These are phyloP conservation scores for Cordyceps sp. DNA, from an alignment of 2,329 filamentous ascomycete species.

Conservation along the genomic window DNA sequence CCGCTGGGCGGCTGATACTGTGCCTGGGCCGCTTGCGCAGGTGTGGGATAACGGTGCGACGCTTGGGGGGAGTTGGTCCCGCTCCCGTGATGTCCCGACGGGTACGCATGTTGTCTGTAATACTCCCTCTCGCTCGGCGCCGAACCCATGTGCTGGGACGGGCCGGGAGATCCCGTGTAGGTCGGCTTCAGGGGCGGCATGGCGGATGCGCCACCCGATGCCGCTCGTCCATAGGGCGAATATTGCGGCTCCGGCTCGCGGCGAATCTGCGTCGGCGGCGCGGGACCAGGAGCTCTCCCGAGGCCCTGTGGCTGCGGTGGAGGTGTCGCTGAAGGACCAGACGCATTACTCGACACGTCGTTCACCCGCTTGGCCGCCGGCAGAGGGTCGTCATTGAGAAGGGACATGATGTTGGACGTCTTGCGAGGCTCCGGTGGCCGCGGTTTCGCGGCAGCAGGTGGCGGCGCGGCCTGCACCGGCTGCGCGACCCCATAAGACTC, in stretches of 20 bases:
- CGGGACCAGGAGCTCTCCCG: conserved; percentile 20
- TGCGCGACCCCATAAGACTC: conserved; percentile 12
- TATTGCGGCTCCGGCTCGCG: conserved; percentile 32
- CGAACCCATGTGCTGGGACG: conserved; percentile 25
- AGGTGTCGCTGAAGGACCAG: conserved; percentile 30
- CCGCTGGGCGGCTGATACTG: conserved; percentile 26
- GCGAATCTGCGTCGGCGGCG: conserved; percentile 25
- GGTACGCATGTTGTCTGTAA: conserved; percentile 23
- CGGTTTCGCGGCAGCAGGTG: conserved; percentile 17
- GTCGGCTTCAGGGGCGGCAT: conserved; percentile 40
- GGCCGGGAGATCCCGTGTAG: conserved; percentile 29
- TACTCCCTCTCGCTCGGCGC: conserved; percentile 28
- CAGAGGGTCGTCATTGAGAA: conserved; percentile 42
- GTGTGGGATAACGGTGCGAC: conserved; percentile 27
- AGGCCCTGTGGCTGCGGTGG: conserved; percentile 31
- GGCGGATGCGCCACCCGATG: conserved; percentile 19
- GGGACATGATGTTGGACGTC: conserved; percentile 44
- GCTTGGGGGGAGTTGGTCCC: conserved; percentile 29
- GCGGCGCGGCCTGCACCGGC: conserved; percentile 10
- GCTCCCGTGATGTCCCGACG: conserved; percentile 16
- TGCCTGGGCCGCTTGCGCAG: conserved; percentile 18
- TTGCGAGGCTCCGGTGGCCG: conserved; percentile 34
- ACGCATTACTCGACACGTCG: conserved; percentile 24
- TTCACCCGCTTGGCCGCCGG: conserved; percentile 32
- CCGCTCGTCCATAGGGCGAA: conserved; percentile 23